Percentiles rank a stretch among this genome's conserved stretches.
phyloP scores from a whole-genome alignment of 1,139 yeast genomes.

The Eremothecium coryli region DNA sequence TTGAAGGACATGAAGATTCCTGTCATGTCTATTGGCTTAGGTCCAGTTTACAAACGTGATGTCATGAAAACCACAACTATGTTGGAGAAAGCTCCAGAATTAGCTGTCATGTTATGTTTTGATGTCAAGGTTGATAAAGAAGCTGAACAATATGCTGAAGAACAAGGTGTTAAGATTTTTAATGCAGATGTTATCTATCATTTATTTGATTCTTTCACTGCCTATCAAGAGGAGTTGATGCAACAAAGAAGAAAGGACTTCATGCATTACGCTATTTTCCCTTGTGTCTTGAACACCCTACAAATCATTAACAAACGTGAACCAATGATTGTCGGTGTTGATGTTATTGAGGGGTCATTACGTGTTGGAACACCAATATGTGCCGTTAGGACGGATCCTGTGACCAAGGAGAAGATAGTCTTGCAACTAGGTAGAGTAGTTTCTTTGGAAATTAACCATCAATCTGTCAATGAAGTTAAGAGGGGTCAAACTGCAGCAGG shows the following conservation, averaged over 20 bases:
- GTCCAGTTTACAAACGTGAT: conserved; percentile 96
- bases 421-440: conserved; percentile 76
- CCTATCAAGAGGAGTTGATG: conserved; percentile 77
- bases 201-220: conserved; percentile 88
- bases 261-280: conserved; percentile 84
- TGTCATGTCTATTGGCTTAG: conserved; percentile 95
- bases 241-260: conserved; percentile 88
- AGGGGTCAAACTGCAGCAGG: conserved; percentile 96
- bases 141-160: conserved; percentile 95
- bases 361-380: conserved; percentile 92
- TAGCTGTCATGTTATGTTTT: conserved; percentile 93
- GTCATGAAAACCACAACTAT: conserved; percentile 95
- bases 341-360: conserved; percentile 82
- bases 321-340: conserved; percentile 99
- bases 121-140: conserved; percentile 96
- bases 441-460: conserved; percentile 91
- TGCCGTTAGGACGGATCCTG: conserved; percentile 84
- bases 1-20: conserved; percentile 98
- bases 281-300: conserved; percentile 86
- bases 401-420: conserved; percentile 63
- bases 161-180: conserved; percentile 84
- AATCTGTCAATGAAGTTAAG: conserved; percentile 66
- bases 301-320: conserved; percentile 97
- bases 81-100: conserved; percentile 94
- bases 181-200: conserved; percentile 95